Evolutionary conservation across 164 flowering plant genomes (phyloP).

Genomic region (Kingdonia uniflora): DNA sequence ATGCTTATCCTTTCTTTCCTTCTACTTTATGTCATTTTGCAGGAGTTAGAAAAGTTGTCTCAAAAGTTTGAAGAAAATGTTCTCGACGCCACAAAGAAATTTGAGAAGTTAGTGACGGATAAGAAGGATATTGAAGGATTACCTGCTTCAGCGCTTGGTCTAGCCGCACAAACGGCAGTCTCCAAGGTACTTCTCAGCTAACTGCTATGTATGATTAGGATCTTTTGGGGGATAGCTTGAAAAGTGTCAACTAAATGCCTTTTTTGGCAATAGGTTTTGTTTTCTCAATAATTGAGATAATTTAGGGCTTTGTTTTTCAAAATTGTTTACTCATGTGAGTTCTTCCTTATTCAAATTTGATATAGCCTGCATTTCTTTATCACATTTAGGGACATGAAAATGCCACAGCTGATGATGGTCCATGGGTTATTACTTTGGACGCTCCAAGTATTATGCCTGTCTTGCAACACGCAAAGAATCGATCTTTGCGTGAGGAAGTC

Average conservation of each 20-base stretch:
- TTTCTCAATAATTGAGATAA: not conserved
- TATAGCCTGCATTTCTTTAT: not conserved
- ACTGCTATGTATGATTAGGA: not conserved
- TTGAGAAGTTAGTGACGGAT: slow-evolving; percentile 72
- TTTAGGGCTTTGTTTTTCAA: not conserved
- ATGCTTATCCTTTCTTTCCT: slow-evolving; percentile 3
- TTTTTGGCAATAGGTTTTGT: no score
- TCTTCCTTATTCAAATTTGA: not conserved
- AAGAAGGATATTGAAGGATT: slow-evolving; percentile 88
- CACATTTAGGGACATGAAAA: slow-evolving; percentile 62
- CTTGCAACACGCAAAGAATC: slow-evolving; percentile 78
- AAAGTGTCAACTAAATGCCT: no score
- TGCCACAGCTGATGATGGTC: slow-evolving; percentile 95
- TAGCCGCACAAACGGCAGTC: slow-evolving; percentile 87
- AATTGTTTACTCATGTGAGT: no score
- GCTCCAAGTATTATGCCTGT: slow-evolving; percentile 87
- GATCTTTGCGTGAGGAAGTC: slow-evolving; percentile 81
- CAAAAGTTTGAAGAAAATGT: slow-evolving; percentile 82
- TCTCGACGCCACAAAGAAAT: slow-evolving; percentile 91
- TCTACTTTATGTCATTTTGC: slow-evolving; percentile 13
- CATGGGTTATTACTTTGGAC: slow-evolving; percentile 93
- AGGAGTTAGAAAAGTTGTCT: slow-evolving; percentile 82
- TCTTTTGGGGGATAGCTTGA: not conserved
- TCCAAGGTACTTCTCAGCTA: slow-evolving; percentile 53
- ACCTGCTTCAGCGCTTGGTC: slow-evolving; percentile 78